phyloP scores from a whole-genome alignment of 1,284 basidiomycete genomes.

The Leccinum brunneo-olivaceum region DNA sequence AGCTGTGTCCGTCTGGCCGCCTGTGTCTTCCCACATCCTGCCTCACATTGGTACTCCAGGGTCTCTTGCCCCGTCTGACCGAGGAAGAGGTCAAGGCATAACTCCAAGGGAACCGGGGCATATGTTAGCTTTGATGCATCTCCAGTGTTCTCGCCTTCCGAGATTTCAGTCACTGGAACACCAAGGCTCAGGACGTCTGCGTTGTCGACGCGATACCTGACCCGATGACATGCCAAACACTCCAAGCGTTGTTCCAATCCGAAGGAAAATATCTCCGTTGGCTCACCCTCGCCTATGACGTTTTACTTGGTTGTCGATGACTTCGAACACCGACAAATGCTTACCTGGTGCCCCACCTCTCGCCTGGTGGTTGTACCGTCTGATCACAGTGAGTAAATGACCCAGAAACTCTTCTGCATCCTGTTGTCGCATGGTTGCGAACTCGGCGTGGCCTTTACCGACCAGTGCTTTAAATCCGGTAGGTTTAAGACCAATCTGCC shows the following conservation, averaged over 20 bases:
- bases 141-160: constrained; percentile 29
- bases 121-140: constrained; percentile 49
- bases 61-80: constrained; percentile 48
- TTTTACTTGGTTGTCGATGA: not conserved
- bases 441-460: constrained; percentile 91
- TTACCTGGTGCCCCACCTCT: constrained; percentile 33
- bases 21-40: constrained; percentile 35
- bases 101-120: constrained; percentile 60
- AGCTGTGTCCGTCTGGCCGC: constrained; percentile 67
- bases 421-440: constrained; percentile 95
- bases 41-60: constrained; percentile 63
- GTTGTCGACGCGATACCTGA: constrained; percentile 81
- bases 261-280: constrained; percentile 77
- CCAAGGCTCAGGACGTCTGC: constrained; percentile 77
- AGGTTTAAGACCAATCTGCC: constrained; percentile 86
- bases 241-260: constrained; percentile 82
- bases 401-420: constrained; percentile 95
- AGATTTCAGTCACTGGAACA: constrained; percentile 48
- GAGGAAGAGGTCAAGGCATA: constrained; percentile 66
- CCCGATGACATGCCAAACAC: constrained; percentile 77
- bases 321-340: not conserved
- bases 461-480: constrained; percentile 84
- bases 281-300: constrained; percentile 36
- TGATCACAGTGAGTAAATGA: constrained; percentile 69
- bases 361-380: constrained; percentile 58